Conservation (phyloP, 139 green algal species). For the Diplosphaera chodatii region DNA sequence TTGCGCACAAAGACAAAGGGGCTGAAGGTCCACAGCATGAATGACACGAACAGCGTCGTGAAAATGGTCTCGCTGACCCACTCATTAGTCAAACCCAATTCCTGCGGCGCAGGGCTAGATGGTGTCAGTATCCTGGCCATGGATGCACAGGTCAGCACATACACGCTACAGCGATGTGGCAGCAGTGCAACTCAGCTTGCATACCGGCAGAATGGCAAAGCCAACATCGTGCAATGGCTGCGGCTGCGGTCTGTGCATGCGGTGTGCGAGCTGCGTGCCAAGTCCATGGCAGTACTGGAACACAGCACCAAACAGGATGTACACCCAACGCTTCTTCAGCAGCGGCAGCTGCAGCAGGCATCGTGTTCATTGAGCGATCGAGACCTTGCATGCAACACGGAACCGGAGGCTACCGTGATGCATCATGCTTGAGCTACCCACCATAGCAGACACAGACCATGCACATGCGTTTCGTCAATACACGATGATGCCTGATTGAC, state of each 20-base stretch:
- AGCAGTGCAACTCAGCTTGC: no score
- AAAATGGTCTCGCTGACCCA: slow-evolving; percentile 85
- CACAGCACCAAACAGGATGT: slow-evolving; percentile 59
- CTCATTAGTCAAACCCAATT: slow-evolving; percentile 60
- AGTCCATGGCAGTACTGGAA: slow-evolving; percentile 90
- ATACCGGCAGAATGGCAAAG: slow-evolving; percentile 63
- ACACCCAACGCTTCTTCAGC: slow-evolving; percentile 64
- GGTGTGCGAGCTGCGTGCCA: slow-evolving; percentile 77
- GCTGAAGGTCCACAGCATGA: slow-evolving; percentile 80
- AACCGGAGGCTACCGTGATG: no score
- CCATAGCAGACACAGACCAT: no score
- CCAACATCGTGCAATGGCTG: slow-evolving; percentile 69
- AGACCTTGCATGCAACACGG: no score
- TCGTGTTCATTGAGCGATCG: no score
- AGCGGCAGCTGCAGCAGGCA: slow-evolving; percentile 58
- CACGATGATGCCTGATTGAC: no score
- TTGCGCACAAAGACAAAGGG: slow-evolving; percentile 75
- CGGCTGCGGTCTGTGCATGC: slow-evolving; percentile 63
- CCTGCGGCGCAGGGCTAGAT: slow-evolving; percentile 30
- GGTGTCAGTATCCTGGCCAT: no score
- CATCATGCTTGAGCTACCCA: no score
- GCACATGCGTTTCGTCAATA: no score
- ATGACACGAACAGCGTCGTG: slow-evolving; percentile 55
- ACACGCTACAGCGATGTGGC: no score
- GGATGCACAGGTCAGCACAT: no score